Evolutionary conservation across 169 alveolate species (phyloP).

Genomic region (Eimeria tenella): DNA sequence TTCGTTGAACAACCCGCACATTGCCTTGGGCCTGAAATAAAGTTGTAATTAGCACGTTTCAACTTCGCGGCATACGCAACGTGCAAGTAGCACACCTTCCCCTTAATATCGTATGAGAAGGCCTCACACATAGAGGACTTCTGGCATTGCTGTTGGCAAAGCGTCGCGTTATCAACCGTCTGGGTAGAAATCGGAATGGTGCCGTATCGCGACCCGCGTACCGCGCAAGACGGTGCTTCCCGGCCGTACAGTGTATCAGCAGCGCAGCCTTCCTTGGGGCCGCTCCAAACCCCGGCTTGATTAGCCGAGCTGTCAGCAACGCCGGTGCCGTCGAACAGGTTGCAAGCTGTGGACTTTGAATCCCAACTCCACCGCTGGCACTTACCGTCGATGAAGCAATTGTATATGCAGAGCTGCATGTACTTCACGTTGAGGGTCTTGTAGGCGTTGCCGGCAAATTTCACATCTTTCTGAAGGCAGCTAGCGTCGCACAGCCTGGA

Average conservation of each 20-base stretch:
- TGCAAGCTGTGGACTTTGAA: background rate
- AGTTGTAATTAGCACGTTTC: background rate
- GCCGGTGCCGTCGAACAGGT: background rate
- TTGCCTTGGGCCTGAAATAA: background rate
- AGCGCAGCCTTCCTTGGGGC: conserved; percentile 5
- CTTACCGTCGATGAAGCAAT: background rate
- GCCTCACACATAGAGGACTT: conserved; percentile 5
- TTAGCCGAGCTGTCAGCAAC: background rate
- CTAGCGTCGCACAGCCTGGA: background rate
- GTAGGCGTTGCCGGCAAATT: background rate
- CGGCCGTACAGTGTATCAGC: background rate
- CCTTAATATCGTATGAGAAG: background rate
- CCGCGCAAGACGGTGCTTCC: background rate
- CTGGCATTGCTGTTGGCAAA: background rate
- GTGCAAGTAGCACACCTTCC: background rate
- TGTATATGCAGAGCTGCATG: background rate
- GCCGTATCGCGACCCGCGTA: background rate
- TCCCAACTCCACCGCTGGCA: background rate
- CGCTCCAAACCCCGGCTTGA: background rate
- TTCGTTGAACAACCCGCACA: background rate
- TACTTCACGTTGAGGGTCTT: background rate
- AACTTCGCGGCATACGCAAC: background rate
- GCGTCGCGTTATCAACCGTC: background rate
- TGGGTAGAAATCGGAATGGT: background rate
- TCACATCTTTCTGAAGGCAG: background rate